Conservation (phyloP, 2,329 filamentous ascomycete genomes). For the Leptodontidium sp. region DNA sequence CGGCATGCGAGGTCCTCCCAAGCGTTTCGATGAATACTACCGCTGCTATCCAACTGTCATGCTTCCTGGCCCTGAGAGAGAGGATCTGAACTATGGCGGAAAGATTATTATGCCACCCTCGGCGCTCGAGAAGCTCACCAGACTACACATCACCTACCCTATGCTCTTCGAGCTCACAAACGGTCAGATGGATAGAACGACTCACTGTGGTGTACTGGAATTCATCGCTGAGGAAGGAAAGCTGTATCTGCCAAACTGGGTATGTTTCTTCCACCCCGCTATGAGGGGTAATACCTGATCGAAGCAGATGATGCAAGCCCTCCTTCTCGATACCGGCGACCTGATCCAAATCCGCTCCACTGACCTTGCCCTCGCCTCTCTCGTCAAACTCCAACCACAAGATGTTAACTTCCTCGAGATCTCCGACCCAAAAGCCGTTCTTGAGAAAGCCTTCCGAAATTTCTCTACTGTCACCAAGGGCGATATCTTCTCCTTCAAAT, state of each 20-base stretch:
- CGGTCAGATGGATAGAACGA: conserved; percentile 78
- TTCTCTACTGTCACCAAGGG: conserved; percentile 94
- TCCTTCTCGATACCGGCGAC: conserved; percentile 89
- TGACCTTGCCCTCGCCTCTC: conserved; percentile 85
- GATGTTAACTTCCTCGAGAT: conserved; percentile 95
- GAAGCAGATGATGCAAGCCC: conserved; percentile 87
- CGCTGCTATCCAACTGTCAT: conserved; percentile 95
- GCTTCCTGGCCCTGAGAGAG: conserved; percentile 88
- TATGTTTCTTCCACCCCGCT: conserved; percentile 51
- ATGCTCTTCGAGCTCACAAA: conserved; percentile 97
- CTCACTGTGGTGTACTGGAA: conserved; percentile 94
- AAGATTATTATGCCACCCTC: conserved; percentile 98
- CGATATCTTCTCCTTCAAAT: conserved; percentile 94
- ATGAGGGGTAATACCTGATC: conserved; percentile 22
- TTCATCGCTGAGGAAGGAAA: conserved; percentile 98
- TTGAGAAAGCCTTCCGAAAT: conserved; percentile 95
- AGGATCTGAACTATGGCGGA: conserved; percentile 92
- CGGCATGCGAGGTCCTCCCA: conserved; percentile 52
- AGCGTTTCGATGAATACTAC: conserved; percentile 98
- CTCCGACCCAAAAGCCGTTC: conserved; percentile 93
- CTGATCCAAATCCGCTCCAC: conserved; percentile 95
- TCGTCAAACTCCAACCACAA: conserved; percentile 97
- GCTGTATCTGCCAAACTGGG: conserved; percentile 96
- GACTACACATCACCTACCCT: conserved; percentile 95
- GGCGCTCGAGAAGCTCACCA: conserved; percentile 94